phyloP scores from a whole-genome alignment of 176 grass and related monocot species.

The Lolium perenne region DNA sequence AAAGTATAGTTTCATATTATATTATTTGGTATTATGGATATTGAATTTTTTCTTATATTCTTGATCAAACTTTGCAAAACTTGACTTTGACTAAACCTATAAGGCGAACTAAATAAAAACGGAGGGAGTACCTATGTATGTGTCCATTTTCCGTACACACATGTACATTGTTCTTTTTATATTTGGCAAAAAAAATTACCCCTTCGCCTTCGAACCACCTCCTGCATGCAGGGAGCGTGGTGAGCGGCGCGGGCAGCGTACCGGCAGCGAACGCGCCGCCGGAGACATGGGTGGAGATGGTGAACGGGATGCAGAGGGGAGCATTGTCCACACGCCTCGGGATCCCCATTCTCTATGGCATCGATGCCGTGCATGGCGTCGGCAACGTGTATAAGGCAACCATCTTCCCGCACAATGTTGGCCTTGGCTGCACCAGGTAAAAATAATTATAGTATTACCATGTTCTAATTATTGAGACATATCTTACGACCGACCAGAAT shows the following conservation, averaged over 20 bases:
- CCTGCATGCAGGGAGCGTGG: slow-evolving; percentile 56
- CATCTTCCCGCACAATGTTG: slow-evolving; percentile 83
- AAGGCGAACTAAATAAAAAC: too few relatives aligned
- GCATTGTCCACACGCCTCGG: slow-evolving; percentile 60
- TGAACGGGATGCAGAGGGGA: slow-evolving; percentile 49
- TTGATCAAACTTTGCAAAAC: too few relatives aligned
- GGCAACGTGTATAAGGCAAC: slow-evolving; percentile 76
- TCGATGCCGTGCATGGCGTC: slow-evolving; percentile 76
- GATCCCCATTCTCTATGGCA: slow-evolving; percentile 76
- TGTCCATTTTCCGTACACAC: neutral
- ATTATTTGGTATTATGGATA: too few relatives aligned
- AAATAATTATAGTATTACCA: neutral
- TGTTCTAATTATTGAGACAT: neutral
- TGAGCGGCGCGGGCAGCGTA: slow-evolving; percentile 63
- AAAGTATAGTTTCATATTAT: too few relatives aligned
- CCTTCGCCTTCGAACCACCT: neutral
- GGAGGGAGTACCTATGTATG: too few relatives aligned
- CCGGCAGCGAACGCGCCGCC: slow-evolving; percentile 44
- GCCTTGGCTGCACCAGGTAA: slow-evolving; percentile 59
- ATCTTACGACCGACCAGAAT: too few relatives aligned
- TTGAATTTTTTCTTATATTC: too few relatives aligned
- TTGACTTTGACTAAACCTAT: too few relatives aligned
- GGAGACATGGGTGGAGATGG: slow-evolving; percentile 54
- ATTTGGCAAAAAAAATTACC: too few relatives aligned
- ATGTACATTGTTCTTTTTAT: neutral